Evolutionary conservation across 371 early-diverging fungal species (phyloP).

Genomic region (Paraphysoderma sedebokerense): DNA sequence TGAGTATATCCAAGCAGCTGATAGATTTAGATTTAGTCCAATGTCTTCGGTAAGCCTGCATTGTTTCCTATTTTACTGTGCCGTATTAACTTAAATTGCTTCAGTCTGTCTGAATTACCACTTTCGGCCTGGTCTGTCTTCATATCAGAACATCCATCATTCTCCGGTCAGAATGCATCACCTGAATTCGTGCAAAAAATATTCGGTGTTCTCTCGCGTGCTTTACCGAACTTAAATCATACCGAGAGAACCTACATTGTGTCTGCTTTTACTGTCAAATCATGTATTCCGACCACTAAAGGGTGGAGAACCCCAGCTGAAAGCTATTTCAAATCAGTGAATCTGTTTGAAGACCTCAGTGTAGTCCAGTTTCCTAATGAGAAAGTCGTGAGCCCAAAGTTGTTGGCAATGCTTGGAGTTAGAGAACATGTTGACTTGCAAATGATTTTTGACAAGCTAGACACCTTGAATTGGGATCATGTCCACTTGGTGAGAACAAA

Average conservation of each 20-base stretch:
- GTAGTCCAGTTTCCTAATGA: conserved; percentile 32
- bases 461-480: conserved; percentile 72
- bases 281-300: conserved; percentile 51
- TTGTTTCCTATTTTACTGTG: too few relatives aligned
- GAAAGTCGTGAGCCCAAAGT: conserved; percentile 28
- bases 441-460: conserved; percentile 63
- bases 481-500: conserved; percentile 47
- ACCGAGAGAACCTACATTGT: conserved; percentile 26
- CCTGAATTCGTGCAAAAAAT: too few relatives aligned
- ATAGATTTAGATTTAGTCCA: too few relatives aligned
- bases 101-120: too few relatives aligned
- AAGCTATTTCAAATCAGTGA: conserved; percentile 60
- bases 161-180: too few relatives aligned
- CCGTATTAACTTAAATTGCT: too few relatives aligned
- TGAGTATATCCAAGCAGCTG: background rate
- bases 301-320: conserved; percentile 52
- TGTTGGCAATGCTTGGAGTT: conserved; percentile 55
- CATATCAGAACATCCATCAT: too few relatives aligned
- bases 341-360: conserved; percentile 68
- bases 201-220: conserved; percentile 30
- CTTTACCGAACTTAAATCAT: conserved; percentile 20
- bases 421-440: conserved; percentile 80
- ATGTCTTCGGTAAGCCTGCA: too few relatives aligned
- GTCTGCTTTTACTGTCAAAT: conserved; percentile 19
- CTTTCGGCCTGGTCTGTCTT: too few relatives aligned